These are phyloP conservation scores for Candida tibetensis DNA, from an alignment of 805 yeast species.

Conservation along the genomic window DNA sequence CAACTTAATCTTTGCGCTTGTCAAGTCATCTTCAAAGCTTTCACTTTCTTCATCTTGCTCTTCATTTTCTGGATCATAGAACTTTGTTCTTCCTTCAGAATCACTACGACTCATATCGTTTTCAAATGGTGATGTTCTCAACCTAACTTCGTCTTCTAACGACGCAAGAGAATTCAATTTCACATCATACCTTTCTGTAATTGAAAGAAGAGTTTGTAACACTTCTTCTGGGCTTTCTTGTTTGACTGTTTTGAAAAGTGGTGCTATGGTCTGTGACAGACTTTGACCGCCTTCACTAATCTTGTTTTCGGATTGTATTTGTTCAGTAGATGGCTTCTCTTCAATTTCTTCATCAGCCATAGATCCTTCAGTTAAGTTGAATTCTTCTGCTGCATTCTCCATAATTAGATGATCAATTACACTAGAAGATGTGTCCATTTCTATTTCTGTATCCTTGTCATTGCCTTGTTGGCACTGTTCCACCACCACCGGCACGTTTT, in stretches of 20 bases:
- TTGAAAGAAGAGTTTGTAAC: conserved; percentile 19
- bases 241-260: conserved; percentile 26
- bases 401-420: not conserved
- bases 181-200: conserved; percentile 24
- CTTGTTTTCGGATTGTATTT: conserved; percentile 2
- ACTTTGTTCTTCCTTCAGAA: conserved; percentile 1
- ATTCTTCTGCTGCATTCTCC: conserved; percentile 20
- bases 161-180: conserved; percentile 19
- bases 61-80: conserved; percentile 6
- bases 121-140: conserved; percentile 6
- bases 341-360: conserved; percentile 17
- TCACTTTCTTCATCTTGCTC: not conserved
- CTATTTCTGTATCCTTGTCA: not conserved
- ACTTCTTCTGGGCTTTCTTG: conserved; percentile 25
- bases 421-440: not conserved
- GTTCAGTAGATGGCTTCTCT: conserved; percentile 3
- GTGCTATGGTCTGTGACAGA: conserved; percentile 15
- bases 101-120: too few relatives aligned
- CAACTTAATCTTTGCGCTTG: not conserved
- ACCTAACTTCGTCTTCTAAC: conserved; percentile 16
- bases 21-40: not conserved
- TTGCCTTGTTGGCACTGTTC: too few relatives aligned
- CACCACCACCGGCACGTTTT: conserved; percentile 2
- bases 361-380: conserved; percentile 17
- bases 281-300: conserved; percentile 2